Evolutionary conservation across 805 yeast species (phyloP), one percentile per base, ranked within the genome.

Genomic region (Zygotorulaspora danielsina): DNA sequence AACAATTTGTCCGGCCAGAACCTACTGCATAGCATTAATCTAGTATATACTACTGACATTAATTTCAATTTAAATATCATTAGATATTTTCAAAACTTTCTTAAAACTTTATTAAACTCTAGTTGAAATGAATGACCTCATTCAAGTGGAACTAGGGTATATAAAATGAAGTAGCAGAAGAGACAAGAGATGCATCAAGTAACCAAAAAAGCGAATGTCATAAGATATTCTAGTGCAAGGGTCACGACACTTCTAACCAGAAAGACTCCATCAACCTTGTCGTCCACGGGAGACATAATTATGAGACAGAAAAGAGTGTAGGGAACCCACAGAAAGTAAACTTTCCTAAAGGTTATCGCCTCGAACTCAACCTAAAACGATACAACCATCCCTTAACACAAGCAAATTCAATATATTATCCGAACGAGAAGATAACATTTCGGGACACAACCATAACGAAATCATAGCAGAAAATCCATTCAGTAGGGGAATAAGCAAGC

Each of bases 401-500:
- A 32, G 25, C 27, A 32, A 32, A 9, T 10, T 20, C 11, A 19
- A 13, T 3, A 5, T 11, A n/a, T 16, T 5, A 24, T 27, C 8
- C 31, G 15, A 15, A 5, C 10, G 31, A 27, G 6, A 12, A 15
- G 8, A 12, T 5, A 15, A 25, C 20, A 12, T 13, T 6, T 26
- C 31, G 10, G 17, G 17, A 28, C 16, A 13, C 10, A 28, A 32
- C 19, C 10, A n/a, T 7, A 22, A 21, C 19, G 16, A 13, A 22
- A 24, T 26, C 35, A 19, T n/a, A n/a, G n/a, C 19, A 22, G 20
- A 15, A 18, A 4, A 18, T 7, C 19, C 16, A 12, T 12, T 8
- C n/a, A 10, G 24, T 11, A 46, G 61, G 60, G 61, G 56, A 43
- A 41, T 45, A 52, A 46, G 63, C 63, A 59, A 59, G 63, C 63